phyloP scores from a whole-genome alignment of 2,329 filamentous ascomycete genomes.

The Ophiobolus disseminans region DNA sequence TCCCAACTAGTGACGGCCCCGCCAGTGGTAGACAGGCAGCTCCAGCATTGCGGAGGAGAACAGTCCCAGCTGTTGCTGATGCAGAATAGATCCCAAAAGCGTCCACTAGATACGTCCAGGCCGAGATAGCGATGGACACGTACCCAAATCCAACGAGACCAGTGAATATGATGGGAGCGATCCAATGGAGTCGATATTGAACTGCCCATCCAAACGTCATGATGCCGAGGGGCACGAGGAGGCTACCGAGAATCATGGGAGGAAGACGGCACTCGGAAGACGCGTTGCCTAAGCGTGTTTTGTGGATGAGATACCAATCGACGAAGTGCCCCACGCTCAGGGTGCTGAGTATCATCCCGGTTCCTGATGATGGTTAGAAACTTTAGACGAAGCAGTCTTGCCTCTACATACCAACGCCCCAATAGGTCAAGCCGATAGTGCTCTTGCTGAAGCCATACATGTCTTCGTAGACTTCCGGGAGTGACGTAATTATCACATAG shows the following conservation, averaged over 20 bases:
- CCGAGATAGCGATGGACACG: conserved; percentile 55
- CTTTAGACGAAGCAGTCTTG: not conserved
- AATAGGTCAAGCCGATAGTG: conserved; percentile 58
- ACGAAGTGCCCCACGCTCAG: conserved; percentile 56
- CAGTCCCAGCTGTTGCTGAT: conserved; percentile 62
- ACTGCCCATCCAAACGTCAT: conserved; percentile 59
- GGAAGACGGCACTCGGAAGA: conserved; percentile 62
- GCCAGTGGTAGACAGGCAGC: conserved; percentile 63
- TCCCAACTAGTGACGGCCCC: conserved; percentile 56
- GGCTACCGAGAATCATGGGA: conserved; percentile 53
- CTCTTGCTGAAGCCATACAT: conserved; percentile 55
- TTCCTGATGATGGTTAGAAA: conserved; percentile 33
- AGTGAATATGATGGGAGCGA: conserved; percentile 52
- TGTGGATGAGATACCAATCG: conserved; percentile 60
- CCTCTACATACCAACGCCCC: conserved; percentile 57
- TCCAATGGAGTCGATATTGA: conserved; percentile 50
- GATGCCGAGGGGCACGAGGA: conserved; percentile 55
- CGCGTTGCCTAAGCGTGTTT: conserved; percentile 49
- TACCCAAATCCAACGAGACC: conserved; percentile 54
- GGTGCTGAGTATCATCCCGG: conserved; percentile 57
- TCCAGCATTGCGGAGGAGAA: conserved; percentile 61
- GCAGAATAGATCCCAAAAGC: conserved; percentile 62
- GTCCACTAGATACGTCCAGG: conserved; percentile 63
- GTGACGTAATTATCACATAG: conserved; percentile 53
- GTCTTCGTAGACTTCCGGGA: conserved; percentile 49